Evolutionary conservation across 1,284 basidiomycete genomes (phyloP).

Genomic region (Coniferiporia weirii): DNA sequence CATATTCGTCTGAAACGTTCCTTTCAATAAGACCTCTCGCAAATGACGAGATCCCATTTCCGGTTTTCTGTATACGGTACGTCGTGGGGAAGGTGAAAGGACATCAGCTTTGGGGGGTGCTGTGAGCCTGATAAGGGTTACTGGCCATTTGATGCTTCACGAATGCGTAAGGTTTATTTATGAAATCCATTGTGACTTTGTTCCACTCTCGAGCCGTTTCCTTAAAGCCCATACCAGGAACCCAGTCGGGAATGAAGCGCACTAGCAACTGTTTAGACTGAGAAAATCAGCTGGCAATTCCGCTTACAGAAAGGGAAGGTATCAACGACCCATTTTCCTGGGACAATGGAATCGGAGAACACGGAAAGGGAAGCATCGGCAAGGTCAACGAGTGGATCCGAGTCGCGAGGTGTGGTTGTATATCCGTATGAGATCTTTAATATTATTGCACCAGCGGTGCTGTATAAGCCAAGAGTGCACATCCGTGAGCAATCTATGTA

Average conservation of each 20-base stretch:
- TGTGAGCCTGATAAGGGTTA: not conserved
- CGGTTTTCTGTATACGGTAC: not conserved
- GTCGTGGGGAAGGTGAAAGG: too few relatives aligned
- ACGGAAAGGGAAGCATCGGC: slow-evolving; percentile 21
- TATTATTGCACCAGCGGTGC: slow-evolving; percentile 28
- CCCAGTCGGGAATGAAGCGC: not conserved
- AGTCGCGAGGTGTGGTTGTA: slow-evolving; percentile 21
- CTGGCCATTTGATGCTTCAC: not conserved
- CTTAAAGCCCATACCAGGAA: not conserved
- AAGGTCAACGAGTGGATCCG: slow-evolving; percentile 25
- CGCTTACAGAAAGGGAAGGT: slow-evolving; percentile 27
- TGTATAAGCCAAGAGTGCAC: slow-evolving; percentile 15
- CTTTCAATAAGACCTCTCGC: not conserved
- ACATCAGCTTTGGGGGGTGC: not conserved
- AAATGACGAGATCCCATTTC: not conserved
- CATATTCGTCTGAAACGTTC: not conserved
- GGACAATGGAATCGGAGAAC: slow-evolving; percentile 4
- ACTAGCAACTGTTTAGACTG: not conserved
- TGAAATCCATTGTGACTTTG: not conserved
- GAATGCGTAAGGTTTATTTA: not conserved
- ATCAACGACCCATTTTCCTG: slow-evolving; percentile 32
- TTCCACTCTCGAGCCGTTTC: not conserved
- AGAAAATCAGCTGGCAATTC: slow-evolving; percentile 1
- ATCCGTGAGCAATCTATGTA: not conserved
- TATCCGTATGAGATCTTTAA: slow-evolving; percentile 32